A percentile compares a stretch with the other conserved stretches of the same genome.
phyloP scores from a whole-genome alignment of 441 rosid genomes.

The Mallotus japonicus region DNA sequence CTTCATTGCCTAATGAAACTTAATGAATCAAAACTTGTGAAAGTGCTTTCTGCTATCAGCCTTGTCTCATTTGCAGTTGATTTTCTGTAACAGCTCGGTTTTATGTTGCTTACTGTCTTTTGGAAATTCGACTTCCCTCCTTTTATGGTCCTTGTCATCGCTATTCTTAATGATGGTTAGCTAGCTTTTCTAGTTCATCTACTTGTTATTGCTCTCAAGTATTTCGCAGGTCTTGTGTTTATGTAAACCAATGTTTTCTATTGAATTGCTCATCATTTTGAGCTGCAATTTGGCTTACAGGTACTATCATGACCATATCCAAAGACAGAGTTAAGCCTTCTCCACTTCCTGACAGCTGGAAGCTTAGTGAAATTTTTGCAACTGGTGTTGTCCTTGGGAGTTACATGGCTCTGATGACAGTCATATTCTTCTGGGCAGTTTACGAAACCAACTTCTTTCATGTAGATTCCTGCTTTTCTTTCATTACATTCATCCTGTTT shows the following conservation, averaged over 20 bases:
- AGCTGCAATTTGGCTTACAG: conserved; percentile 22
- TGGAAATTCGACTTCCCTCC: conserved; percentile 95
- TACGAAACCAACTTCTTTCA: conserved; percentile 67
- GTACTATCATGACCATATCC: conserved; percentile 91
- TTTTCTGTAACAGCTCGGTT: conserved; percentile 61
- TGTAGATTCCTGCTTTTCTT: conserved; percentile 32
- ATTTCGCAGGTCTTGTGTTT: neutral
- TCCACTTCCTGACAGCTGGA: conserved; percentile 92
- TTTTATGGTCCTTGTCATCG: conserved; percentile 91
- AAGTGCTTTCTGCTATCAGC: neutral
- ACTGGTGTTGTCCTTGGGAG: conserved; percentile 86
- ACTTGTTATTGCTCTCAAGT: neutral
- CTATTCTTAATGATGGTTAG: conserved; percentile 87
- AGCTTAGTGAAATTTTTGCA: conserved; percentile 75
- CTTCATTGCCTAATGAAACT: neutral
- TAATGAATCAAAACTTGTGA: conserved; percentile 3
- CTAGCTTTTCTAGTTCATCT: neutral
- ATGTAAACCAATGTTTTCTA: no score
- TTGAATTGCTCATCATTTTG: neutral
- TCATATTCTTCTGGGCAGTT: conserved; percentile 78
- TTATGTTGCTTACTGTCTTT: conserved; percentile 74
- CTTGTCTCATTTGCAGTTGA: neutral
- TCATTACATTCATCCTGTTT: neutral
- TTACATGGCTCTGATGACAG: conserved; percentile 73
- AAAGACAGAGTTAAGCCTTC: conserved; percentile 89